Evolutionary conservation across 805 yeast genomes (phyloP).

Genomic region (Candida bentonensis): DNA sequence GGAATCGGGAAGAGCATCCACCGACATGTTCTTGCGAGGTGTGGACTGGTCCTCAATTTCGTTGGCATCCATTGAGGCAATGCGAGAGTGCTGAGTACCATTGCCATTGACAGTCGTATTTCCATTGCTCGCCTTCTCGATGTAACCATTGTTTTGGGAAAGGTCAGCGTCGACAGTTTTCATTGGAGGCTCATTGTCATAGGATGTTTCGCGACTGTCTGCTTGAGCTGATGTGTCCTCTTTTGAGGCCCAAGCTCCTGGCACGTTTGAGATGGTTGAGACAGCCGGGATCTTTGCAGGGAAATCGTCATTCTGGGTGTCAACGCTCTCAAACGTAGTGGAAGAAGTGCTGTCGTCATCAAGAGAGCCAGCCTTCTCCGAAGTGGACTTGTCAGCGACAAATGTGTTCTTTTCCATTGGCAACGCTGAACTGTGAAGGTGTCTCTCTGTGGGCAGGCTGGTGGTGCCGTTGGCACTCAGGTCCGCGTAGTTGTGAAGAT

Average conservation of each 20-base stretch:
- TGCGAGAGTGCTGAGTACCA: background rate
- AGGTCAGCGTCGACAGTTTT: background rate
- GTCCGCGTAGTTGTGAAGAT: background rate
- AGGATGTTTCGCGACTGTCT: background rate
- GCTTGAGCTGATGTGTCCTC: background rate
- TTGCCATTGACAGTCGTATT: background rate
- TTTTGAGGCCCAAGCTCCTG: conserved; percentile 1
- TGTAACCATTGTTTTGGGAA: too few relatives aligned
- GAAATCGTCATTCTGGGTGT: conserved; percentile 1
- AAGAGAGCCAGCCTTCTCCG: background rate
- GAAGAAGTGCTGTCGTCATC: background rate
- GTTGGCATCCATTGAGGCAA: background rate
- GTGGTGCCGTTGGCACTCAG: background rate
- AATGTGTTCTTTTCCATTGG: background rate
- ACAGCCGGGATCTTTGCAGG: background rate
- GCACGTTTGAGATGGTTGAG: background rate
- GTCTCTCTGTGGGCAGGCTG: background rate
- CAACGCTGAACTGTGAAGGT: background rate
- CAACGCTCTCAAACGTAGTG: background rate
- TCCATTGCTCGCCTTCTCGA: too few relatives aligned
- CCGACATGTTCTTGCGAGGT: conserved; percentile 1
- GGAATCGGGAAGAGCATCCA: conserved; percentile 4
- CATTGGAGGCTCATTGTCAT: background rate
- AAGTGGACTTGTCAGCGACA: background rate
- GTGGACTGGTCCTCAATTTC: background rate